phyloP scores from a whole-genome alignment of 441 rosid species.

The Corymbia citriodora region DNA sequence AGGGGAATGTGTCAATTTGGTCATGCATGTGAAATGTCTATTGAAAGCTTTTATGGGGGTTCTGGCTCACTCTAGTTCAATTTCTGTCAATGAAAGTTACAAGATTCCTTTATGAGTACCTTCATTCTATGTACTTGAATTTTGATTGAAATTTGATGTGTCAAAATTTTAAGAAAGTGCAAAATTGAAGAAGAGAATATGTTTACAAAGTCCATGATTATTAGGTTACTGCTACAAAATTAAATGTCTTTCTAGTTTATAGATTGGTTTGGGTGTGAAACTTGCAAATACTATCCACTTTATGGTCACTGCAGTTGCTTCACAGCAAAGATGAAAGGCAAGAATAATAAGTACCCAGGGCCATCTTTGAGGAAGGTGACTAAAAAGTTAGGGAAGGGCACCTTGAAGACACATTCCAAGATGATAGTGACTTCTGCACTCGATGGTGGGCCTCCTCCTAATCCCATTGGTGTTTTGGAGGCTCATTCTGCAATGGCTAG shows the following conservation, averaged over 20 bases:
- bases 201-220: neutral
- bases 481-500: neutral
- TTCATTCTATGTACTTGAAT: neutral
- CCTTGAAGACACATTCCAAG: neutral
- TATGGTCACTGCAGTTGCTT: neutral
- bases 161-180: neutral
- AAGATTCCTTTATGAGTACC: neutral
- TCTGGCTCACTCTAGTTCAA: neutral
- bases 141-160: neutral
- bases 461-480: neutral
- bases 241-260: neutral
- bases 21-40: neutral
- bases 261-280: neutral
- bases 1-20: neutral
- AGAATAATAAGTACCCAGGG: neutral
- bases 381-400: neutral
- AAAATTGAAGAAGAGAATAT: neutral
- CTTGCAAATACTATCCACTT: neutral
- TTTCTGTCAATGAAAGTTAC: neutral
- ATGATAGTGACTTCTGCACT: neutral
- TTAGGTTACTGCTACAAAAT: neutral
- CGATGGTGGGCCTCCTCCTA: neutral
- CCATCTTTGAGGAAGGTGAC: neutral
- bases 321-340: neutral
- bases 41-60: neutral